Percentiles rank a stretch among this genome's conserved stretches.
These are phyloP conservation scores for Ilex paraguariensis DNA, from an alignment of 305 asterid species.

Conservation along the genomic window DNA sequence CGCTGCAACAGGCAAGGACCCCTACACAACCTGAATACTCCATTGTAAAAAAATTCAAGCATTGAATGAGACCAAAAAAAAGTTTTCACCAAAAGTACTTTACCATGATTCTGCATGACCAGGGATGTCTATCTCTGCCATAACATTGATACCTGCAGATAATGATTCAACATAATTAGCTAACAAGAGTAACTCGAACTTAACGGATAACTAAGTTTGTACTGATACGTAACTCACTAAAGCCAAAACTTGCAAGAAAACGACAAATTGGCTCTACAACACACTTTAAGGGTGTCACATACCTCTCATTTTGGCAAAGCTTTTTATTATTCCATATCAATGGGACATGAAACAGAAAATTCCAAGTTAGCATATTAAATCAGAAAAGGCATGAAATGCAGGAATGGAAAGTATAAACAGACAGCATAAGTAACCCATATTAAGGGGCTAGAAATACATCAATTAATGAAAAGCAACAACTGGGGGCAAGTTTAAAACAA, in stretches of 20 bases:
- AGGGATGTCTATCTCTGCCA: conserved; percentile 97
- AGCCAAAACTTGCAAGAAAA: not conserved
- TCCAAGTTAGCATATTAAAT: conserved; percentile 27
- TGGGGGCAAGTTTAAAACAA: no score
- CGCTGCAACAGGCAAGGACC: no score
- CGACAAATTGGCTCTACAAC: not conserved
- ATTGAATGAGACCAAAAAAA: conserved; percentile 4
- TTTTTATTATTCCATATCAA: conserved; percentile 32
- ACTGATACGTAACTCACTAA: not conserved
- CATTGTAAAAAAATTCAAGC: no score
- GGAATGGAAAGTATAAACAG: no score
- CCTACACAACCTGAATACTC: no score
- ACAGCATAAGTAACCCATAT: no score
- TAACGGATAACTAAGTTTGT: no score
- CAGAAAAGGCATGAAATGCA: no score
- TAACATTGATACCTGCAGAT: conserved; percentile 69
- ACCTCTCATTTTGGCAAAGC: conserved; percentile 93
- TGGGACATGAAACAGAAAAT: conserved; percentile 26
- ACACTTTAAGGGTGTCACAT: conserved; percentile 13
- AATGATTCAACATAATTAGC: not conserved
- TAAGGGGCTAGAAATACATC: no score
- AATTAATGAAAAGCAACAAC: no score
- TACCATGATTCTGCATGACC: conserved; percentile 97
- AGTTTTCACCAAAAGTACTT: conserved; percentile 18
- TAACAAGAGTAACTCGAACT: not conserved